phyloP scores from a whole-genome alignment of 768 basidiomycete genomes.

The Leccinellum luteum region DNA sequence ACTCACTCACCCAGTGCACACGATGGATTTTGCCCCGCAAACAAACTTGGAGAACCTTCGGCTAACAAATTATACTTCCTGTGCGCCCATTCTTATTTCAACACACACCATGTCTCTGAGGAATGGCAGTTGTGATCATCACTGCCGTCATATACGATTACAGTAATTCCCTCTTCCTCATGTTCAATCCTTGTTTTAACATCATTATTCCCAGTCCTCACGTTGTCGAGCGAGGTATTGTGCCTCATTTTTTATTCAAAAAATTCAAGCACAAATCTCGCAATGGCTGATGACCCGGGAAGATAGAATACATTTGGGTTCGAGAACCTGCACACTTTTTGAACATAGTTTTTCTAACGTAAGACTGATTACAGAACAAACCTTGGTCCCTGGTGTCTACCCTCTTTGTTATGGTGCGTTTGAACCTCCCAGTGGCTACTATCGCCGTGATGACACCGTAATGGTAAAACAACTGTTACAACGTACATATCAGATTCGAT shows the following conservation, averaged over 20 bases:
- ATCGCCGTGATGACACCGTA: no score
- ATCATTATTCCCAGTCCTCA: constrained; percentile 4
- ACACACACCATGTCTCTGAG: no score
- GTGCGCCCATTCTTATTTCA: no score
- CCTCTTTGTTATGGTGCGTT: constrained; percentile 10
- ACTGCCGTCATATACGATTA: background rate
- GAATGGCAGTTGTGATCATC: background rate
- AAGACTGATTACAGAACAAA: background rate
- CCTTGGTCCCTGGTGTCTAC: constrained; percentile 11
- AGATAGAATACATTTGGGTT: constrained; percentile 18
- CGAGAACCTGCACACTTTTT: background rate
- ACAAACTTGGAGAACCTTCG: no score
- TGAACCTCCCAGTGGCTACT: background rate
- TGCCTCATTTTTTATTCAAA: background rate
- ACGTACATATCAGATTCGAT: background rate
- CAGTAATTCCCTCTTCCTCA: background rate
- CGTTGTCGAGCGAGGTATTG: constrained; percentile 6
- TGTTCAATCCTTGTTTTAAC: background rate
- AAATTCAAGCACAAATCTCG: background rate
- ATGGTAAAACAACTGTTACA: background rate
- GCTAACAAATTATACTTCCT: no score
- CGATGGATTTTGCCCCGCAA: no score
- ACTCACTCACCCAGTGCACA: no score
- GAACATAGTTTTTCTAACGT: background rate
- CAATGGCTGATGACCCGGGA: background rate